Base-by-base conservation (phyloP, 2,329 filamentous ascomycete genomes). In the Aaosphaeria arxii region DNA sequence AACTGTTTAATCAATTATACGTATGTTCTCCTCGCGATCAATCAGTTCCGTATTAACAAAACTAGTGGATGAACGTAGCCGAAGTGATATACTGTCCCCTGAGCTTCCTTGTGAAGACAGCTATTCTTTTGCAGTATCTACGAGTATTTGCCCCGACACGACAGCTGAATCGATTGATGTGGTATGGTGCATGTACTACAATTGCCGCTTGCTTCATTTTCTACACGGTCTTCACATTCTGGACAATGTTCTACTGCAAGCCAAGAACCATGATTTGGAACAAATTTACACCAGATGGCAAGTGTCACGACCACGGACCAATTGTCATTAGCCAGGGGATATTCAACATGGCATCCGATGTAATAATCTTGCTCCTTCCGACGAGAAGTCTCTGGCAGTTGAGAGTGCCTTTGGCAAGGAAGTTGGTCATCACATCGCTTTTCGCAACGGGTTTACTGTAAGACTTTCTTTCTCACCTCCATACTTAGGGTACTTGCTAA, bases 321-420 rank as follows among this genome's bases (percentile, higher is more conserved):
- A 63, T 64, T 35, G 56, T 62, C 9, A 42, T 61, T 4, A 50
- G 47, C 2, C 56, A 58, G 32, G 58, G 56, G 5, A 49, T 49
- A 7, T 62, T 63, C 49, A 65, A 62, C 42, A 62, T 65, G 54
- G 50, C 45, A 4, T 61, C 57, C 4, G 62, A 65, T 44, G 45
- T 63, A 24, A 46, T 61, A 28, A 61, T 63, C 35, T 38, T 65
- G 11, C 45, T 63, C 7, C 53, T 65, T 3, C 62, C 62, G 11
- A 56, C 54, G 2, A 41, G 49, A 1, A 57, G 57, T 1, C 39
- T 64, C 1, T 64, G 60, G 60, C 43, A 53, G 13, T 46, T 64
- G 4, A 56, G 55, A 7, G 55, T 64, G 7, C 58, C 60, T 1
- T 38, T 59, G 2, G 50, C 46, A 6, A 53, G 57, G n/a, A 64